phyloP scores from a whole-genome alignment of 2,329 filamentous ascomycete genomes.

The Periconia sp. region DNA sequence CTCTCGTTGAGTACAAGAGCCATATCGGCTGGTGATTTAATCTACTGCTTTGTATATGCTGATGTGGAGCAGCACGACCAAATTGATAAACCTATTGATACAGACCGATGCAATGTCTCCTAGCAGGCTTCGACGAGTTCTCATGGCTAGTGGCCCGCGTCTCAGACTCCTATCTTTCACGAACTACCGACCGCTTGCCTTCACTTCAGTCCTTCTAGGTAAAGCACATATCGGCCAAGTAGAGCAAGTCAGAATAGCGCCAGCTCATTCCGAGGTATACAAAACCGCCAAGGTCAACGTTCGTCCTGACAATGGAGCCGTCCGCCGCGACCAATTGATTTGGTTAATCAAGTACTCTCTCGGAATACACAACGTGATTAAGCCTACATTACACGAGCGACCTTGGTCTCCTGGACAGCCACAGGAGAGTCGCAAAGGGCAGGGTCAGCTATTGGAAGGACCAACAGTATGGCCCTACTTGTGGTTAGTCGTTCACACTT shows the following conservation, averaged over 20 bases:
- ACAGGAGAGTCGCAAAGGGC: not conserved
- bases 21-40: too few relatives aligned
- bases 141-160: not conserved
- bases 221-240: conserved; percentile 6
- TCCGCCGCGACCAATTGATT: conserved; percentile 17
- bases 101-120: too few relatives aligned
- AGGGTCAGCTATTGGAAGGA: not conserved
- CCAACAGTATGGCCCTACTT: conserved; percentile 26
- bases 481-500: conserved; percentile 22
- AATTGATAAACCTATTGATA: too few relatives aligned
- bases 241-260: conserved; percentile 2
- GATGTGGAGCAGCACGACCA: too few relatives aligned
- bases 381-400: conserved; percentile 2
- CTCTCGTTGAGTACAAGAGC: too few relatives aligned
- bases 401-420: not conserved
- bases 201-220: not conserved
- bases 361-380: conserved; percentile 4
- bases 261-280: conserved; percentile 3
- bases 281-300: conserved; percentile 10
- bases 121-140: conserved; percentile 5
- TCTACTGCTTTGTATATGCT: too few relatives aligned
- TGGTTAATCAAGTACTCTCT: conserved; percentile 22
- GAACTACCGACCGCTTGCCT: not conserved
- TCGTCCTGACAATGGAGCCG: conserved; percentile 2
- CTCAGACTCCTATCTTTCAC: not conserved